Conservation (phyloP, 225 moss, liverwort and hornwort genomes). For the Bryoerythrophyllum caledonicum region DNA sequence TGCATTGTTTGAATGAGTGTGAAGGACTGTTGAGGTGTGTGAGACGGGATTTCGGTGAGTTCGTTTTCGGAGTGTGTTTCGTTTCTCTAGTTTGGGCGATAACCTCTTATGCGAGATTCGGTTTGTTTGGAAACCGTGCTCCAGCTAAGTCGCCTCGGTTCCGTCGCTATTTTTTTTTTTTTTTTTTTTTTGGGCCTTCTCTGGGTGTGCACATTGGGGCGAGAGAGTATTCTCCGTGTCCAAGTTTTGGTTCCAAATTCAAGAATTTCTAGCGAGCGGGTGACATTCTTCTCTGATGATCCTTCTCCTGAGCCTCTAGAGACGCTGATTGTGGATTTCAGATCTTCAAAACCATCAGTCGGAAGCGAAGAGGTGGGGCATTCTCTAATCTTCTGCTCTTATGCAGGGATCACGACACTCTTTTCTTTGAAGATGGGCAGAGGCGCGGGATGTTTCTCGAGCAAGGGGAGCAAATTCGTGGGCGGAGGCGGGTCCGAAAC, state of each 20-base stretch:
- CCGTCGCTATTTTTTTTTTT: constrained; percentile 8
- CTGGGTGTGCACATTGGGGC: not conserved
- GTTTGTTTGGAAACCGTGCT: not conserved
- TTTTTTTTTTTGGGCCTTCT: not conserved
- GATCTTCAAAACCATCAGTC: not conserved
- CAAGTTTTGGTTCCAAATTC: not conserved
- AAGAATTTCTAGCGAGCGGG: not conserved
- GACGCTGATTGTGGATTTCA: not conserved
- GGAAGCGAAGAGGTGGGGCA: not conserved
- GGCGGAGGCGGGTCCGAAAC: constrained; percentile 19
- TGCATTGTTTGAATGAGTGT: not conserved
- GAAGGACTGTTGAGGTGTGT: not conserved
- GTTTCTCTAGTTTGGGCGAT: not conserved
- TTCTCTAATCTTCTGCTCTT: not conserved
- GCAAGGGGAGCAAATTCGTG: constrained; percentile 49
- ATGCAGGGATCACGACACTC: constrained; percentile 12
- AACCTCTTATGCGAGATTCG: constrained; percentile 8
- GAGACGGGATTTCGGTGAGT: not conserved
- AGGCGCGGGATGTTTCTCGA: constrained; percentile 56
- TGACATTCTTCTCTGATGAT: not conserved
- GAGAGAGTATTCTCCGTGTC: not conserved
- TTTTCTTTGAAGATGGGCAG: constrained; percentile 42
- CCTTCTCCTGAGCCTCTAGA: too few species aligned
- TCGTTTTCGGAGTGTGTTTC: not conserved
- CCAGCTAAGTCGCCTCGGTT: not conserved